A percentile compares a stretch with the other conserved stretches of the same genome.
These are phyloP conservation scores for Trichoderma sp. DNA, from an alignment of 2,329 filamentous ascomycete species.

Conservation along the genomic window DNA sequence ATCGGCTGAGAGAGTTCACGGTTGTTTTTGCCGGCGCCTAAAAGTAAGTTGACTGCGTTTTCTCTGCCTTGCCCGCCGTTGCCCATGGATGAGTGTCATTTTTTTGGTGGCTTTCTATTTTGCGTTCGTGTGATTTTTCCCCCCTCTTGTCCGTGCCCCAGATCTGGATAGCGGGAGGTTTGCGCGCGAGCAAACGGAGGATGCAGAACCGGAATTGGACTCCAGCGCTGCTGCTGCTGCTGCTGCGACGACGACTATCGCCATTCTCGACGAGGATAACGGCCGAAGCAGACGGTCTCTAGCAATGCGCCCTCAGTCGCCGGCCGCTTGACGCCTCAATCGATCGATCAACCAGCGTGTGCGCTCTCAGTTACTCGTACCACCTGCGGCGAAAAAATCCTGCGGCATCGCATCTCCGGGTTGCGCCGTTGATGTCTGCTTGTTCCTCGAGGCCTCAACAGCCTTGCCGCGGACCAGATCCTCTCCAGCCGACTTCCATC, in stretches of 20 bases:
- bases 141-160: slow-evolving; percentile 33
- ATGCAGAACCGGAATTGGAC: slow-evolving; percentile 20
- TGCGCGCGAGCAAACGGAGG: slow-evolving; percentile 23
- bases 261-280: slow-evolving; percentile 12
- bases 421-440: slow-evolving; percentile 13
- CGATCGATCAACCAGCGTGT: slow-evolving; percentile 1
- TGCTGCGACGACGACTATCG: slow-evolving; percentile 25
- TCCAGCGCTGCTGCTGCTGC: slow-evolving; percentile 31
- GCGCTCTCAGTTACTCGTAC: background rate
- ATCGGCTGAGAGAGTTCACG: slow-evolving; percentile 47
- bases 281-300: background rate
- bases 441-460: background rate
- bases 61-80: slow-evolving; percentile 7
- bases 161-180: slow-evolving; percentile 22
- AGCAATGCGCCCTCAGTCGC: background rate
- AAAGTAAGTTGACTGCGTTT: slow-evolving; percentile 50
- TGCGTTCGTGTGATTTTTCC: slow-evolving; percentile 29
- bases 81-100: background rate
- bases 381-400: slow-evolving; percentile 11
- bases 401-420: slow-evolving; percentile 17
- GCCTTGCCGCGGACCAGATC: background rate
- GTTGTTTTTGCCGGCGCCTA: slow-evolving; percentile 56
- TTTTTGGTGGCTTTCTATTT: slow-evolving; percentile 30
- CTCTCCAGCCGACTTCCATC: background rate
- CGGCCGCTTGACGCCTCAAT: slow-evolving; percentile 14